Base-by-base conservation (phyloP, 257 asterid genomes). In the Cynanchum wilfordii region DNA sequence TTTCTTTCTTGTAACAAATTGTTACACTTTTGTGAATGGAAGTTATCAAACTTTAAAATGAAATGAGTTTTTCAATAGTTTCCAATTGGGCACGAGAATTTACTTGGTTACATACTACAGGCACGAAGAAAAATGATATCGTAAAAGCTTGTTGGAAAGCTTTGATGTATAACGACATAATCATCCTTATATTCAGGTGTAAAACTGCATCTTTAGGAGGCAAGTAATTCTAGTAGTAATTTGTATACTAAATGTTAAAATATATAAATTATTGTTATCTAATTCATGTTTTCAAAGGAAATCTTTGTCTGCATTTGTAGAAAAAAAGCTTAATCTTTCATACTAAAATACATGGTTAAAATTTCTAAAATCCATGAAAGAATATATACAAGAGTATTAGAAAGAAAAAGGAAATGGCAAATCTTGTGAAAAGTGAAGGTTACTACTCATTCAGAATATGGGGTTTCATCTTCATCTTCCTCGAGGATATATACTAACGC, bases 401-500 rank as follows among this genome's bases (percentile, higher is more conserved):
- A 36, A 20, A 9, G 7, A 7, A 16, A 2, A 30, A 22, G 54
- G 2, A 25, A 22, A 20, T 10, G 40, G 30, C 30, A 66, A 74
- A 33, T 36, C 50, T 17, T 24, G 6, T 56, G 67, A 22, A 58
- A 15, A 15, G 44, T 40, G 11, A 69, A 62, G 33, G 36, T 55
- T 29, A 68, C 17, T 13, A 15, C 6, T 87, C 84, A 93, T 20
- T 87, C 97, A 42, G 89, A 81, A 77, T 90, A 93, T 30, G 86
- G 56, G 71, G 78, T 76, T 81, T 91, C 96, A 44, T 90, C 98
- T 81, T 94, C 98, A 71, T 94, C 98, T 87, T 94, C 99, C 72
- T 94, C 99, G 33, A 95, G 86, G 65, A 92, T 95, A 81, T 91
- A 95, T 74, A 92, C 96, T 88, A 95, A 70, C 2, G 97, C 96